Percentiles rank a stretch among this genome's conserved stretches.
Evolutionary conservation across 1,139 yeast species (phyloP).

Genomic region (Pneumocystis carinii): DNA sequence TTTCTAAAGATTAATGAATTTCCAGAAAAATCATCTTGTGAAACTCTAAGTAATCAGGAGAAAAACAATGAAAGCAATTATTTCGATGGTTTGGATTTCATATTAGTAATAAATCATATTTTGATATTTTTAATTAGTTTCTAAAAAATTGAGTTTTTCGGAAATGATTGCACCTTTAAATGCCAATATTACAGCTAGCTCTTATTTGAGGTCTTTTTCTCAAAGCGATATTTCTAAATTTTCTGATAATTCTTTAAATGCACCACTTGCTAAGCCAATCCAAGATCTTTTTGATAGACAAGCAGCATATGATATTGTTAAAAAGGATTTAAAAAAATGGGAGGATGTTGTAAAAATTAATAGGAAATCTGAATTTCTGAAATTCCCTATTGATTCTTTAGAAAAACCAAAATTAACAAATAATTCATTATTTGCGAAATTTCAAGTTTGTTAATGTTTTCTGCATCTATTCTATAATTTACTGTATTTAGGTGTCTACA

Average conservation of each 20-base stretch:
- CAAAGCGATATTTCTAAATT: slow-evolving; percentile 12
- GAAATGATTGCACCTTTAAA: slow-evolving; percentile 63
- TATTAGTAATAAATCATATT: slow-evolving; percentile 23
- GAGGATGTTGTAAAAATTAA: slow-evolving; percentile 63
- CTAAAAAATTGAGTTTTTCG: slow-evolving; percentile 42
- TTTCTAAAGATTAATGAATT: slow-evolving; percentile 21
- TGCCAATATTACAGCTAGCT: slow-evolving; percentile 27
- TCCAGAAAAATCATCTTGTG: slow-evolving; percentile 19
- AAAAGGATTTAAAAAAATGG: slow-evolving; percentile 80
- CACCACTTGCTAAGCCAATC: slow-evolving; percentile 74
- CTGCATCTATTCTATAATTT: slow-evolving; percentile 34
- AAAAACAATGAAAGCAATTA: neutral
- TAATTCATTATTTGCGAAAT: slow-evolving; percentile 31
- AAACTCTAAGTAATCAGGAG: slow-evolving; percentile 31
- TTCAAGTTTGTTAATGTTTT: slow-evolving; percentile 25
- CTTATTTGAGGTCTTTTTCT: slow-evolving; percentile 25
- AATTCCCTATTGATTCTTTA: slow-evolving; percentile 43
- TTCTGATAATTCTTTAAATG: slow-evolving; percentile 39
- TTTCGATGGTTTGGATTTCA: slow-evolving; percentile 10
- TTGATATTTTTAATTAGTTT: slow-evolving; percentile 3
- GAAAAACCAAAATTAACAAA: slow-evolving; percentile 29
- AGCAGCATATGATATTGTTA: slow-evolving; percentile 83
- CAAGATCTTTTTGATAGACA: slow-evolving; percentile 74
- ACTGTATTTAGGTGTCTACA: slow-evolving; percentile 32
- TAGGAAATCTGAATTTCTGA: slow-evolving; percentile 69